phyloP scores from a whole-genome alignment of 805 yeast species.

The Starmerella vaccinii region DNA sequence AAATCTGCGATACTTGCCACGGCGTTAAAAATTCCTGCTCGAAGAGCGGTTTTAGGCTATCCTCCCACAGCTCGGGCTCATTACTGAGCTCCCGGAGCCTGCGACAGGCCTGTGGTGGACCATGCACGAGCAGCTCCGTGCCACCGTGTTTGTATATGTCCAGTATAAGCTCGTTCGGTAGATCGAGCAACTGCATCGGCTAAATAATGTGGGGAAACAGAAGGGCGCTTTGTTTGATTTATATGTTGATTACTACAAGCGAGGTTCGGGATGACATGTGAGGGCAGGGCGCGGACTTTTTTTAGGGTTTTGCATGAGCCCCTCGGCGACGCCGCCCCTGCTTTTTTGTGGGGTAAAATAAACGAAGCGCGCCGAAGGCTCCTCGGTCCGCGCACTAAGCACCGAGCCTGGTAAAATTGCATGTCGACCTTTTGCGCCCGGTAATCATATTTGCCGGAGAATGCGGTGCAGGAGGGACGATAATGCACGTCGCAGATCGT shows the following conservation, averaged over 20 bases:
- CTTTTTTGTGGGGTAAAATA: constrained; percentile 4
- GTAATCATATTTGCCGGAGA: too few relatives aligned
- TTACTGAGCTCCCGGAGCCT: constrained; percentile 20
- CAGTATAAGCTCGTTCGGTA: constrained; percentile 21
- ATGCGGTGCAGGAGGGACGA: too few relatives aligned
- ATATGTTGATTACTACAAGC: not conserved
- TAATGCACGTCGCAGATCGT: not conserved
- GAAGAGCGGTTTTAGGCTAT: constrained; percentile 8
- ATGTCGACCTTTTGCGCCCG: too few relatives aligned
- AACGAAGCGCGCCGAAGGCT: too few relatives aligned
- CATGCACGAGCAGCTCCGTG: constrained; percentile 17
- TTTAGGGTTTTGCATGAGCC: not conserved
- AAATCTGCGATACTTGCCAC: constrained; percentile 13
- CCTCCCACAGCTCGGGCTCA: constrained; percentile 23
- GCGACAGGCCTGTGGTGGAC: constrained; percentile 19
- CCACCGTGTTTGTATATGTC: constrained; percentile 21
- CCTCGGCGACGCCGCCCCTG: not conserved
- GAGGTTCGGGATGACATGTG: not conserved
- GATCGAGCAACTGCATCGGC: constrained; percentile 16
- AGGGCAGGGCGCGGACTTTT: not conserved
- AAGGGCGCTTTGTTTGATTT: not conserved
- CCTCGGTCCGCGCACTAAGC: too few relatives aligned
- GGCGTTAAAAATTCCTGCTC: constrained; percentile 13
- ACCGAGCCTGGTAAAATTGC: too few relatives aligned
- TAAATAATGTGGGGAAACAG: not conserved